Evolutionary conservation across 2,329 filamentous ascomycete species (phyloP), one percentile per base, ranked within the genome.

Genomic region (Diaporthe vexans): DNA sequence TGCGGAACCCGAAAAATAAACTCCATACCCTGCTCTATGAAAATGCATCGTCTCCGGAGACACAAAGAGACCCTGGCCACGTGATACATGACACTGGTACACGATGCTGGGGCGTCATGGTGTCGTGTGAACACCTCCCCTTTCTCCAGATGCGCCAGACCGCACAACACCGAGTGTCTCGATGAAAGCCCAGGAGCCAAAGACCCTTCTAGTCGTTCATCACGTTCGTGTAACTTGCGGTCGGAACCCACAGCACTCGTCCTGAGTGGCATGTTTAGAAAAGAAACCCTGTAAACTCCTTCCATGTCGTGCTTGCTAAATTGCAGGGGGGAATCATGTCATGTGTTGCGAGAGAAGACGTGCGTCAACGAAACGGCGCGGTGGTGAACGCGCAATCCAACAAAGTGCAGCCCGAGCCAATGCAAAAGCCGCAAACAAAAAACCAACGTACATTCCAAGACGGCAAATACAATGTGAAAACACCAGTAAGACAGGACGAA

Each of bases 21-120:
- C 71, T 75, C 74, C 74, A 61, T 71, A 43, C 65, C 57, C 63
- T 75, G 52, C 51, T 68, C 74, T 72, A 61, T 73, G 58, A 73
- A 73, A 75, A 75, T 73, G 74, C 65, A 51, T 73, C 71, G 65
- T 72, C 65, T 68, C 57, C 57, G 48, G 43, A 56, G 63, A 40
- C 69, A 57, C 65, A 59, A 29, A 58, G 71, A 43, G 21, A 52
- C 33, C 33, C 40, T 37, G 56, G 51, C 63, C 71, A 70, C n/a
- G 54, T 48, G 21, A 48, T 54, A 67, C 46, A 67, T 67, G 63
- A 46, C 29, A 40, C 21, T 33, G 58, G 37, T 56, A 40, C 35
- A 56, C 68, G 65, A 24, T 51, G 29, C 46, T 52, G 68, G 46
- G 56, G 52, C 56, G 48, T 72, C 56, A 48, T 67, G 68, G 56